These are phyloP conservation scores for Verticillium klebahnii DNA, from an alignment of 2,329 filamentous ascomycete genomes.

Conservation along the genomic window DNA sequence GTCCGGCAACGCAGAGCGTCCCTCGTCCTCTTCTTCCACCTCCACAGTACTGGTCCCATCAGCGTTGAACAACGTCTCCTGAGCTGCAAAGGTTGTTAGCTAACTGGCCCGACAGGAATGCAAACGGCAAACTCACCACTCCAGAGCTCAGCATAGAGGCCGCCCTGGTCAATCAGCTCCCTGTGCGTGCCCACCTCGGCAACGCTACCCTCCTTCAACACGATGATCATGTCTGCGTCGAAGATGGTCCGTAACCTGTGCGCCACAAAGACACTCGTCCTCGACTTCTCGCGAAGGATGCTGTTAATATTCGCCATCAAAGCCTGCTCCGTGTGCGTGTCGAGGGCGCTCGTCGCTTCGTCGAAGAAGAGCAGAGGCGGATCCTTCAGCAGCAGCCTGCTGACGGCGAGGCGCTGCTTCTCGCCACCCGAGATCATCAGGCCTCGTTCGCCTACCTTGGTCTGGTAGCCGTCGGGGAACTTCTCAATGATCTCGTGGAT, in stretches of 20 bases:
- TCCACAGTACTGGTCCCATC: slow-evolving; percentile 48
- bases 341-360: slow-evolving; percentile 86
- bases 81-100: slow-evolving; percentile 37
- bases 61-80: slow-evolving; percentile 54
- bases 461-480: slow-evolving; percentile 86
- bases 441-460: slow-evolving; percentile 87
- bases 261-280: slow-evolving; percentile 93
- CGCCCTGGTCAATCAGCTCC: slow-evolving; percentile 71
- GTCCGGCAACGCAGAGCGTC: background rate
- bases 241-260: slow-evolving; percentile 91
- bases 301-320: slow-evolving; percentile 89
- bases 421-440: slow-evolving; percentile 97
- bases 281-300: slow-evolving; percentile 79
- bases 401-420: slow-evolving; percentile 86
- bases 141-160: slow-evolving; percentile 88
- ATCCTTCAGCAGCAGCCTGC: slow-evolving; percentile 80
- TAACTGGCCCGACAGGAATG: background rate
- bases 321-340: slow-evolving; percentile 90
- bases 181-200: slow-evolving; percentile 86
- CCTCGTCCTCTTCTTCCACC: background rate
- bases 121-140: slow-evolving; percentile 56
- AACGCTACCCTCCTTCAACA: slow-evolving; percentile 78
- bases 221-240: slow-evolving; percentile 89
- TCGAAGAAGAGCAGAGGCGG: slow-evolving; percentile 91
- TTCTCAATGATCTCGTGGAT: slow-evolving; percentile 77